These are phyloP conservation scores for Golovinomyces cichoracearum DNA, from an alignment of 2,329 filamentous ascomycete species.

Conservation along the genomic window DNA sequence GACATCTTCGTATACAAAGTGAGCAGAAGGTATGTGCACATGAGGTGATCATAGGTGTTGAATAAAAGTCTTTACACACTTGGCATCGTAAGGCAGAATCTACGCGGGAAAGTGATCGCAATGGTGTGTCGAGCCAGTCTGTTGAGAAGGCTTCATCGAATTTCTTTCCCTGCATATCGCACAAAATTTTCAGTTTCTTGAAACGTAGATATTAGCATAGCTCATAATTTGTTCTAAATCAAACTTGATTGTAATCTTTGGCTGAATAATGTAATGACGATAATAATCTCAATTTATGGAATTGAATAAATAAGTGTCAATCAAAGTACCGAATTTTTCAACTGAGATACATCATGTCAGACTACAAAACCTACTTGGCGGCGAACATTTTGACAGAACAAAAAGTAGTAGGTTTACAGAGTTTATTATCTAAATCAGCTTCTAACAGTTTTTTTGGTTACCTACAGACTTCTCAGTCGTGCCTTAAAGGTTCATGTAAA, in stretches of 20 bases:
- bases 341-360: constrained; percentile 12
- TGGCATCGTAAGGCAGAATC: constrained; percentile 79
- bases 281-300: no score
- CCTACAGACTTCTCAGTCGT: constrained; percentile 63
- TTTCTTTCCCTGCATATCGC: constrained; percentile 5
- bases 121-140: constrained; percentile 52
- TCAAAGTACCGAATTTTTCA: background rate
- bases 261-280: no score
- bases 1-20: constrained; percentile 66
- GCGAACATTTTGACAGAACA: constrained; percentile 15
- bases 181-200: no score
- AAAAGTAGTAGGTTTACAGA: constrained; percentile 10
- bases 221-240: no score
- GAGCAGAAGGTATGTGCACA: constrained; percentile 96
- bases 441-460: constrained; percentile 27
- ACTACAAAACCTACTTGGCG: constrained; percentile 15
- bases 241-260: no score
- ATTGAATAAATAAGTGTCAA: no score
- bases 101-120: constrained; percentile 39
- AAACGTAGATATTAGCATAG: no score
- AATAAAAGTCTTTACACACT: constrained; percentile 94
- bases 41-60: constrained; percentile 78
- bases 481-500: constrained; percentile 66
- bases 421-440: background rate
- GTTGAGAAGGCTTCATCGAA: constrained; percentile 45